Conservation (phyloP, 1,139 yeast genomes). For the Fermentozyma sake region DNA sequence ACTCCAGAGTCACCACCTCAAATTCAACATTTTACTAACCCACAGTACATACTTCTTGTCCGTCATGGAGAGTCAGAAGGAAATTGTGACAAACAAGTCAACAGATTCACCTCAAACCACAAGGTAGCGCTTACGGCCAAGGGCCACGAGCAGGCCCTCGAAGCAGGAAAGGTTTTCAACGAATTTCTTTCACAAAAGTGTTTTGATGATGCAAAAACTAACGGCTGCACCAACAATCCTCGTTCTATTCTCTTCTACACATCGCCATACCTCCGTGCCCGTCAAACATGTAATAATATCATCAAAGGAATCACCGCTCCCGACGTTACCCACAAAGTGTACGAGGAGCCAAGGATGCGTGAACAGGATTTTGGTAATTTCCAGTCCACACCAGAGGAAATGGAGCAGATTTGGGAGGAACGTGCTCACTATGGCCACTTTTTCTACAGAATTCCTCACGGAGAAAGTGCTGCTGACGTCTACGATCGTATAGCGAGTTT, state of each 20-base stretch:
- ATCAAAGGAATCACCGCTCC: slow-evolving; percentile 52
- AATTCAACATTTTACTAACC: slow-evolving; percentile 7
- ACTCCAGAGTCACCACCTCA: too few species aligned
- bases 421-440: slow-evolving; percentile 89
- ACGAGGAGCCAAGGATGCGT: slow-evolving; percentile 85
- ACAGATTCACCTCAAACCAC: slow-evolving; percentile 74
- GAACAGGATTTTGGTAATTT: slow-evolving; percentile 95
- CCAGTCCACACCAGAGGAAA: slow-evolving; percentile 71
- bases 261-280: slow-evolving; percentile 77
- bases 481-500: slow-evolving; percentile 87
- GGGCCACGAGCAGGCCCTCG: slow-evolving; percentile 65
- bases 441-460: slow-evolving; percentile 85
- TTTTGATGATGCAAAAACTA: slow-evolving; percentile 22
- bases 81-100: slow-evolving; percentile 76
- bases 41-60: slow-evolving; percentile 64
- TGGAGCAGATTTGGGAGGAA: slow-evolving; percentile 76
- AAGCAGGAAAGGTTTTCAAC: slow-evolving; percentile 61
- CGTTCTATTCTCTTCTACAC: slow-evolving; percentile 58
- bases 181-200: slow-evolving; percentile 47
- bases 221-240: slow-evolving; percentile 19
- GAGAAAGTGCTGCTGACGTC: slow-evolving; percentile 95
- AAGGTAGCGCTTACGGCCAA: slow-evolving; percentile 61
- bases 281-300: slow-evolving; percentile 74
- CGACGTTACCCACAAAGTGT: slow-evolving; percentile 48
- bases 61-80: slow-evolving; percentile 94